Conservation (phyloP, 78 protist genomes). For the Abeoforma whisleri region DNA sequence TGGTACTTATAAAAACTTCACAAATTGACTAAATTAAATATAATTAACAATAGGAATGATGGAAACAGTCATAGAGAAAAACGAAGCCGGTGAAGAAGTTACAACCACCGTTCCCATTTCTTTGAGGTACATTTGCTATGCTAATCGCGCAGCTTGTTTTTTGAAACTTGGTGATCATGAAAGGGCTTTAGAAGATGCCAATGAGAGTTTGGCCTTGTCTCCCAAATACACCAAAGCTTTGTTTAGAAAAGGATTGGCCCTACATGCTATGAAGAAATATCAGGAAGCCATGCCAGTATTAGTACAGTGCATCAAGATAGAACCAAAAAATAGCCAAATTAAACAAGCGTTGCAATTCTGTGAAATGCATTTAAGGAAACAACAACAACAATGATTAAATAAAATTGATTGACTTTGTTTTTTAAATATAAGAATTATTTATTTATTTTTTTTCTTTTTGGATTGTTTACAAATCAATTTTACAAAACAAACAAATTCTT, state of each 20-base stretch:
- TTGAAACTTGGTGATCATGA: neutral
- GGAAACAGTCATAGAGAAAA: too few relatives aligned
- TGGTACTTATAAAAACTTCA: too few relatives aligned
- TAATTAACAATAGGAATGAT: too few relatives aligned
- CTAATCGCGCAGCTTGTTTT: neutral
- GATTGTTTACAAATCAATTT: too few relatives aligned
- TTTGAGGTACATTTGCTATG: neutral
- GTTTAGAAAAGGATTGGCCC: neutral
- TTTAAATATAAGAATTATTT: too few relatives aligned
- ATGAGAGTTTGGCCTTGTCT: neutral
- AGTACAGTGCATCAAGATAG: neutral
- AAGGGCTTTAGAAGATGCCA: neutral
- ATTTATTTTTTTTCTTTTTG: too few relatives aligned
- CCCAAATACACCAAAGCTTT: neutral
- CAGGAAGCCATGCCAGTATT: neutral
- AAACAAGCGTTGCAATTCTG: neutral
- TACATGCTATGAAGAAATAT: neutral
- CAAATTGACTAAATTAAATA: too few relatives aligned
- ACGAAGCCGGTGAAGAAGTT: too few relatives aligned
- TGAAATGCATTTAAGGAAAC: neutral
- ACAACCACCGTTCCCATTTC: too few relatives aligned
- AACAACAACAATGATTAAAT: too few relatives aligned
- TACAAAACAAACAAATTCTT: too few relatives aligned
- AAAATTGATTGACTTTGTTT: too few relatives aligned
- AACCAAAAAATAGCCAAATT: neutral